Base-by-base conservation (phyloP, 768 basidiomycete genomes). In the Auriscalpium orientale region DNA sequence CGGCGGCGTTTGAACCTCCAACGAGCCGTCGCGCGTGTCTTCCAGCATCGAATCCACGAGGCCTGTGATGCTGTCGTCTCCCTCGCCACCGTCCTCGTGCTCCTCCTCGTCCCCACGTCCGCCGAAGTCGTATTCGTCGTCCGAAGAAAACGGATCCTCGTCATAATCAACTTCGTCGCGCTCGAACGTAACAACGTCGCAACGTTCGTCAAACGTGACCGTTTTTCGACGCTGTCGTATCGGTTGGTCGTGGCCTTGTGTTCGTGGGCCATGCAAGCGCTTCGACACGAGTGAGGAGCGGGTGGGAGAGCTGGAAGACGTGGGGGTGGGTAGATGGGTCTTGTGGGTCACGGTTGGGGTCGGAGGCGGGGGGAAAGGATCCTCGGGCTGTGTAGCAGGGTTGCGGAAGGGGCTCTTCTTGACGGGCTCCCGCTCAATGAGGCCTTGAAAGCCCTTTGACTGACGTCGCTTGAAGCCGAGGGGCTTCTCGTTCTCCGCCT, bases 151-250 rank as follows among this genome's bases (percentile, higher is more conserved):
- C 3, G 77, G 72, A 55, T 79, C 73, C 51, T 74, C 74, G 6
- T 75, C 76, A 8, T 49, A 47, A 20, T 76, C 72, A 20, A 59
- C 60, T 43, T 87, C 79, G 12, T 81, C 86, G 18, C 77, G 72
- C 55, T 89, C 85, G 65, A 89, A 91, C 65, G 91, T 89, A 34
- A 91, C 69, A 11, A 94, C 89, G 58, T 93, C 90, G 61, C 87
- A 89, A 11, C 82, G 78, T 59, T 89, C 85, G 66, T 85, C 79
- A 56, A 88, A 94, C 1, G 82, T 87, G 28, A 94, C 91, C 0
- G 82, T 91, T 68, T 91, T 92, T 58, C 87, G 70, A 33, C 81
- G 76, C 62, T 81, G 79, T 20, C 81, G 76, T 22, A 50, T 60
- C 1, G 53, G 50, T 7, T 35, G 44, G 21, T 60, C 59, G 35